Base-by-base conservation (phyloP, 139 green algal genomes). In the Eudorina sp. region DNA sequence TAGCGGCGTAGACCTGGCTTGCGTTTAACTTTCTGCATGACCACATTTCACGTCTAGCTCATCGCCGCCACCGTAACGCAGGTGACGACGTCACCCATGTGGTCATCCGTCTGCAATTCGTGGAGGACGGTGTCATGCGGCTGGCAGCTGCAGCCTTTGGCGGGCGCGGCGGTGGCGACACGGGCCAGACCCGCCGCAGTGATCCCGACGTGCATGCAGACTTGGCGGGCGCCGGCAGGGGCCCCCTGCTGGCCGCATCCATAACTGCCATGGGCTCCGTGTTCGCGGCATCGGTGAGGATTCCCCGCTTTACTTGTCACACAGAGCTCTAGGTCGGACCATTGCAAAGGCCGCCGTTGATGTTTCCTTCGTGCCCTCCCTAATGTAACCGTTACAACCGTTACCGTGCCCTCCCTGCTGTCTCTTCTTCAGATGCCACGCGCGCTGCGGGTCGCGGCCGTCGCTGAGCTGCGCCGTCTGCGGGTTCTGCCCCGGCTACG, bases 51-150 rank as follows among this genome's bases (percentile, higher is more conserved):
- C n/a, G n/a, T n/a, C n/a, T n/a, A n/a, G n/a, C n/a, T n/a, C n/a
- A n/a, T n/a, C n/a, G n/a, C 51, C 51, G 13, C 51, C 51, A 13
- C 51, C 51, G 13, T 16, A 58, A 68, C 23, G 41, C 34, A 84
- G 77, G 77, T 6, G 55, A 36, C 16, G 79, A 85, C 60, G 27
- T 43, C 14, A 51, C 79, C 3, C 79, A 85, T 27, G 29, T 27
- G 7, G 58, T 58, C 41, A 62, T 85, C 9, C 79, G 79, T 18
- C 58, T 75, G 58, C 9, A 16, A 29, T 21, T 85, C 38, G 4
- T 85, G 23, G 79, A 85, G 79, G 79, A 25, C 40, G 79, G 79
- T 0, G 79, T 18, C 3, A 1, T 75, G 55, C 70, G 43, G 4
- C 40, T 79, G 16, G 41, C 70, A 34, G 40, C 27, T 2, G 38